Percentiles rank a stretch among this genome's conserved stretches.
Evolutionary conservation across 805 yeast genomes (phyloP).

Genomic region (Candida peoriensis): DNA sequence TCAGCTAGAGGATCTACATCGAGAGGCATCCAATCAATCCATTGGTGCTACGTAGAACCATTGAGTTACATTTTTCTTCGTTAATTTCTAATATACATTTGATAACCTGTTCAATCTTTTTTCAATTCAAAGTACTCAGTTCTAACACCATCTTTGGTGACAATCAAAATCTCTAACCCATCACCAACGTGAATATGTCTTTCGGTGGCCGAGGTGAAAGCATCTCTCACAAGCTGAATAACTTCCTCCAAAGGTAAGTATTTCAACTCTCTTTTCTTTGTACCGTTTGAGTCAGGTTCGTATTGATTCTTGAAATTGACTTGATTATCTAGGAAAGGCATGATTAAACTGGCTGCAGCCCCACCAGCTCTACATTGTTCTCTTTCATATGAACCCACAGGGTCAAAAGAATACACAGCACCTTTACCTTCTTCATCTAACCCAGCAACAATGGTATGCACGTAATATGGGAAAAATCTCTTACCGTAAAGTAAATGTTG

Average conservation of each 20-base stretch:
- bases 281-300: constrained; percentile 73
- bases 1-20: constrained; percentile 5
- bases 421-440: constrained; percentile 85
- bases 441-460: constrained; percentile 92
- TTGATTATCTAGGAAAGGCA: constrained; percentile 97
- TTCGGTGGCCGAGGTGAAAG: constrained; percentile 94
- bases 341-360: constrained; percentile 90
- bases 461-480: constrained; percentile 95
- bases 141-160: constrained; percentile 89
- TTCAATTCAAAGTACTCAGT: constrained; percentile 81
- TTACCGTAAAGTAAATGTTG: constrained; percentile 90
- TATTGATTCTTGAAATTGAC: constrained; percentile 92
- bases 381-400: constrained; percentile 96
- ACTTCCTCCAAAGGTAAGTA: constrained; percentile 81
- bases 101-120: constrained; percentile 54
- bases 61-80: neutral
- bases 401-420: constrained; percentile 93
- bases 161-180: constrained; percentile 84
- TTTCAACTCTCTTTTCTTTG: constrained; percentile 51
- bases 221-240: constrained; percentile 81
- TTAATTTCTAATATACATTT: neutral
- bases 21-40: neutral
- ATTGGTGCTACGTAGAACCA: too few species aligned
- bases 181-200: constrained; percentile 99
- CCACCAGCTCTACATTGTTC: constrained; percentile 98